Conservation (phyloP, 495 filamentous ascomycete species). For the Hypoxylon perforatum region DNA sequence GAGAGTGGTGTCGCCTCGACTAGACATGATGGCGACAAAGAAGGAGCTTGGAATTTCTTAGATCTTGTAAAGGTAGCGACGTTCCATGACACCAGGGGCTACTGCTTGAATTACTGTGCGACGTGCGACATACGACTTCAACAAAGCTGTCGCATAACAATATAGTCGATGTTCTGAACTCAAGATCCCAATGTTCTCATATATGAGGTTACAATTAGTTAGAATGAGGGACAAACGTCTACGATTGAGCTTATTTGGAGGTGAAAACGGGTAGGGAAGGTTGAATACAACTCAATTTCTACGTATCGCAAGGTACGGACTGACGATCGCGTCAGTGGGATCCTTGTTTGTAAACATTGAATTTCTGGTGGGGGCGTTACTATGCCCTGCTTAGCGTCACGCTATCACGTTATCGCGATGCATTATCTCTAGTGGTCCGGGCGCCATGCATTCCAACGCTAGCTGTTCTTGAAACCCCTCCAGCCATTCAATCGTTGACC, state of each 20-base stretch:
- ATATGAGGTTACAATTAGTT: background rate
- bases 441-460: background rate
- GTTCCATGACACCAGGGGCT: slow-evolving; percentile 12
- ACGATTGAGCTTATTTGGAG: slow-evolving; percentile 2
- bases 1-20: slow-evolving; percentile 57
- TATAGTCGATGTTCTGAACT: background rate
- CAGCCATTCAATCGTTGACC: background rate
- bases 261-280: background rate
- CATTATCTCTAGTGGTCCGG: slow-evolving; percentile 4
- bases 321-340: slow-evolving; percentile 39
- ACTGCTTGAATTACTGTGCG: slow-evolving; percentile 1
- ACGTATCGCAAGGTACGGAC: background rate
- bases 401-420: background rate
- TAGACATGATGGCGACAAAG: slow-evolving; percentile 54
- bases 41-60: slow-evolving; percentile 3
- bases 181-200: slow-evolving; percentile 6
- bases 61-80: slow-evolving; percentile 1
- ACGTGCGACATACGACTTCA: background rate
- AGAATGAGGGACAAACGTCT: background rate
- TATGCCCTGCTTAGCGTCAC: background rate
- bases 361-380: slow-evolving; percentile 23
- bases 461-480: no score
- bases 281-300: background rate
- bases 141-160: slow-evolving; percentile 22
- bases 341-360: slow-evolving; percentile 48